Evolutionary conservation across 148 eudicot species (phyloP).

Genomic region (Talinum fruticosum): DNA sequence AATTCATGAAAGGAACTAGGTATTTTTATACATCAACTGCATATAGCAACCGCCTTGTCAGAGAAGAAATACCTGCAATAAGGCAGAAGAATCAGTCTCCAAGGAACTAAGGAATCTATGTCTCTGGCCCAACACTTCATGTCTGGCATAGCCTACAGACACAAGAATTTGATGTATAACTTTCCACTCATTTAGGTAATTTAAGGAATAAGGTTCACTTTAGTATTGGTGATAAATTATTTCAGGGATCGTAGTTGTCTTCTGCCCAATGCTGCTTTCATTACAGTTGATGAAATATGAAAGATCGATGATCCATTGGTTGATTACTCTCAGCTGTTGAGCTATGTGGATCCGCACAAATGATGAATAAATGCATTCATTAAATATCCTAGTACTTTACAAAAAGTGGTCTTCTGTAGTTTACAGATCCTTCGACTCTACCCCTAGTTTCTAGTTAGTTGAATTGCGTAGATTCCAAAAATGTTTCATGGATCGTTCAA

Average conservation of each 20-base stretch:
- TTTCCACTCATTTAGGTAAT: neutral
- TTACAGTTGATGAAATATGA: too few relatives aligned
- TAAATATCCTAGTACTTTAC: neutral
- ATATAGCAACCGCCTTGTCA: neutral
- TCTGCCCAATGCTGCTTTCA: too few relatives aligned
- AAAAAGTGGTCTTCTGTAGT: neutral
- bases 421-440: neutral
- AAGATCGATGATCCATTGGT: too few relatives aligned
- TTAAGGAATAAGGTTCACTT: neutral
- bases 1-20: neutral
- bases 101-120: constrained; percentile 63
- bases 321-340: too few relatives aligned
- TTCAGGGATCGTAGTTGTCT: neutral
- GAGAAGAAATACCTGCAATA: constrained; percentile 46
- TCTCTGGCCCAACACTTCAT: constrained; percentile 71
- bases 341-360: neutral
- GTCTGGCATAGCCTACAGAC: constrained; percentile 64
- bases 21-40: too few relatives aligned
- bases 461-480: neutral
- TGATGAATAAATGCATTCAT: neutral
- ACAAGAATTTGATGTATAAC: neutral
- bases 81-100: constrained; percentile 52
- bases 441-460: neutral
- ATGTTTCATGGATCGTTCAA: neutral
- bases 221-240: neutral